These are phyloP conservation scores for Aegilops sharonensis DNA, from an alignment of 176 grass and related monocot species.

Conservation along the genomic window DNA sequence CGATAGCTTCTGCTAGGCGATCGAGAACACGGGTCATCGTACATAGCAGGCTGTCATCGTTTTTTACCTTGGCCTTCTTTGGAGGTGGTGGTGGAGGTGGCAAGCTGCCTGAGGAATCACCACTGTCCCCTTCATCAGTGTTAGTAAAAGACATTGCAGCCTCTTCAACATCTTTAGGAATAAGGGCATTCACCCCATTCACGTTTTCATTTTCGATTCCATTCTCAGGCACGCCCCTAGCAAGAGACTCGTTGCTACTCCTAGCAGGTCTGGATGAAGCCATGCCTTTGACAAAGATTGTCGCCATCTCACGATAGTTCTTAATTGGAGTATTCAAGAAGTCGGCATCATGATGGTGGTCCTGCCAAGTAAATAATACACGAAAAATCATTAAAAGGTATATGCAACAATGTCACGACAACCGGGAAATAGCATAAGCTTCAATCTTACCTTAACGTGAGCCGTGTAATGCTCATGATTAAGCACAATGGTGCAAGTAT, in stretches of 20 bases:
- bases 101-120: background rate
- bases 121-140: background rate
- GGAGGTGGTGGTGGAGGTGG: background rate
- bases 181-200: background rate
- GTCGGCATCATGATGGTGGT: background rate
- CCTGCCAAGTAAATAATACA: background rate
- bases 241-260: background rate
- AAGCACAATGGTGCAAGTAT: background rate
- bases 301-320: slow-evolving; percentile 12
- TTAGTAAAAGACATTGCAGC: background rate
- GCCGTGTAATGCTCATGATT: background rate
- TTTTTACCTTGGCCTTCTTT: slow-evolving; percentile 2
- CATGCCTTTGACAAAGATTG: slow-evolving; percentile 6
- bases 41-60: background rate
- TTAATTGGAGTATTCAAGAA: slow-evolving; percentile 18
- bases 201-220: background rate
- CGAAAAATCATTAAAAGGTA: background rate
- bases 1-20: background rate
- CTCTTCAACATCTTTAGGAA: background rate
- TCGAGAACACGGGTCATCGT: background rate
- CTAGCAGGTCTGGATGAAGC: background rate
- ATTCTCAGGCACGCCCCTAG: background rate
- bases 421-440: background rate
- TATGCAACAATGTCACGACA: background rate
- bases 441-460: background rate